Percentiles rank a stretch among this genome's conserved stretches.
Evolutionary conservation across 495 filamentous ascomycete species (phyloP).

Genomic region (Penicillium manginii): DNA sequence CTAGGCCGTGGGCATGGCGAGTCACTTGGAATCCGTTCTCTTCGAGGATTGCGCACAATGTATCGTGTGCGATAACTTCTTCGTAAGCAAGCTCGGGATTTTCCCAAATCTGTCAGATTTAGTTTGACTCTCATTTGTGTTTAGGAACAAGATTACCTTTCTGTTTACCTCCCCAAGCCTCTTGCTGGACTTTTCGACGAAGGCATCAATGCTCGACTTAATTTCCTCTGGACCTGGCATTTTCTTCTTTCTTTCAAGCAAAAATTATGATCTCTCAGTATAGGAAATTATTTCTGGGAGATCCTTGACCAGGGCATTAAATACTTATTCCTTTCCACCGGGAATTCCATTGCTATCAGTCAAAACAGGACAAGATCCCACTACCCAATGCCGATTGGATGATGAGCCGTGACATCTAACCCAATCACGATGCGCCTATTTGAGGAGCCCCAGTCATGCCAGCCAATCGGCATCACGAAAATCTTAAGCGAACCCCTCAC

Average conservation of each 20-base stretch:
- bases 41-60: slow-evolving; percentile 44
- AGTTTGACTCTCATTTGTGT: not conserved
- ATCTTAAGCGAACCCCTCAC: not conserved
- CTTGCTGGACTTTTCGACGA: not conserved
- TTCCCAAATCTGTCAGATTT: slow-evolving; percentile 39
- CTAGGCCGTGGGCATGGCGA: slow-evolving; percentile 50
- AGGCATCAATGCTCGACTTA: not conserved
- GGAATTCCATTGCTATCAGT: not conserved
- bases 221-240: not conserved
- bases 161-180: slow-evolving; percentile 48
- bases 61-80: slow-evolving; percentile 55
- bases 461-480: not conserved
- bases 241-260: slow-evolving; percentile 15
- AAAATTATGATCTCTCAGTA: no score
- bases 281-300: not conserved
- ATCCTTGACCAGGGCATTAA: not conserved
- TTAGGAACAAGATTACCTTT: slow-evolving; percentile 31
- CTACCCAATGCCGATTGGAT: not conserved
- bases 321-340: not conserved
- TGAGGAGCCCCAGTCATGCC: not conserved
- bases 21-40: slow-evolving; percentile 36
- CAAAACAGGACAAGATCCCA: no score
- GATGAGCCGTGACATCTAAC: not conserved
- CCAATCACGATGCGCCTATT: no score
- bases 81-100: slow-evolving; percentile 59